Base-by-base conservation (phyloP, 2,329 filamentous ascomycete genomes). In the Exophiala sp. region DNA sequence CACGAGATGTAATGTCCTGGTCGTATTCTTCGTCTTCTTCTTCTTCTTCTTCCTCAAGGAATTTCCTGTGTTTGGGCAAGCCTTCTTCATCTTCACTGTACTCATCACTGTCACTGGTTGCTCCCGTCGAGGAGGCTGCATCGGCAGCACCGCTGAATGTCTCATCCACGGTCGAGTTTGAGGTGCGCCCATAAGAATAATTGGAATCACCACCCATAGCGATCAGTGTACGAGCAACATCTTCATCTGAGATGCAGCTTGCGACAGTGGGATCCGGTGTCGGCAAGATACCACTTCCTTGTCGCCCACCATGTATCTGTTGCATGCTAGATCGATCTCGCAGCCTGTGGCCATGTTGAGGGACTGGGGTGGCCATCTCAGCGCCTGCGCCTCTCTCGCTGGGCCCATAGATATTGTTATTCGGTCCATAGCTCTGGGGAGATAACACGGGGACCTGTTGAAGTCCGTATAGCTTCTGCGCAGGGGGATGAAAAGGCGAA, bases 251-350 rank as follows among this genome's bases (percentile, higher is more conserved):
- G 71, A 99, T 92, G 71, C 90, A 95, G 73, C 92, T 97, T 50
- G 89, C 89, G 64, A 97, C 88, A 10, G 94, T 99, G n/a, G 92
- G 92, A 65, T 97, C 94, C 21, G 94, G 94, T 2, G 94, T 99
- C 16, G 91, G 91, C 60, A 96, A 77, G 63, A 95, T 82, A 50
- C 85, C 84, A 59, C 77, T 72, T 47, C 47, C 51, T 38, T 51
- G 60, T 82, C 81, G 54, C 77, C 78, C 57, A 82, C 78, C 14
- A 38, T 52, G 53, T 43, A 33, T 34, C 16, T 52, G 52, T 18
- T 55, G 52, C 36, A 53, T 49, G 12, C 7, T 45, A 16, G 52
- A 52, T 66, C 83, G 84, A 51, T 82, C 81, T 54, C 87, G 85
- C 62, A 85, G 78, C 58, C 85, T 84, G 68, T 86, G 85, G 59